These are phyloP conservation scores for Coprinellus micaceus DNA, from an alignment of 768 basidiomycete species.

Conservation along the genomic window DNA sequence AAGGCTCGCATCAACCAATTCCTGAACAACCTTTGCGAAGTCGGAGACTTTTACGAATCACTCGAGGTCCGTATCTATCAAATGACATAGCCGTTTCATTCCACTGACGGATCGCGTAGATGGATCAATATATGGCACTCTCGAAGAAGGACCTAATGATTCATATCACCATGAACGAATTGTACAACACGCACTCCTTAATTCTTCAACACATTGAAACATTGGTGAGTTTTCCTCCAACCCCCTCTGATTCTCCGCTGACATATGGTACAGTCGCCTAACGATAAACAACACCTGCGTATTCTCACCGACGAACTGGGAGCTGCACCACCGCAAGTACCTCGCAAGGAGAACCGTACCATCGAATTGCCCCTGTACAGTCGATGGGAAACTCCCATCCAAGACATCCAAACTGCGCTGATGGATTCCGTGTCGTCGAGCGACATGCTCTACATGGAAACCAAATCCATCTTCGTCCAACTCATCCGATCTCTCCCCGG, in stretches of 20 bases:
- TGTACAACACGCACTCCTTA: conserved; percentile 98
- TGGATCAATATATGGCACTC: conserved; percentile 99
- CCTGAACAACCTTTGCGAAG: conserved; percentile 94
- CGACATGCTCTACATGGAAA: conserved; percentile 99
- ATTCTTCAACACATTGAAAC: conserved; percentile 94
- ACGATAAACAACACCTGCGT: conserved; percentile 95
- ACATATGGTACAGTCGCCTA: conserved; percentile 66
- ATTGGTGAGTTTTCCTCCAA: conserved; percentile 53
- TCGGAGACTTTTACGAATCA: conserved; percentile 98
- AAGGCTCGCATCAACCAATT: conserved; percentile 97
- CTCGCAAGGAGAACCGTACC: conserved; percentile 95
- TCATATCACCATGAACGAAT: conserved; percentile 96
- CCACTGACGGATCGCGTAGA: conserved; percentile 42
- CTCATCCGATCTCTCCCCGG: conserved; percentile 92
- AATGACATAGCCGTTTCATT: background rate
- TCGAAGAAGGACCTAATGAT: conserved; percentile 99
- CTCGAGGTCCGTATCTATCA: conserved; percentile 68
- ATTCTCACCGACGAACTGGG: conserved; percentile 97
- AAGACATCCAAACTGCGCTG: conserved; percentile 93
- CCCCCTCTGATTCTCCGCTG: conserved; percentile 1
- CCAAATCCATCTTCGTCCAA: conserved; percentile 98
- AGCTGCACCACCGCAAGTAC: conserved; percentile 88
- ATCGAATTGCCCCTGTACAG: conserved; percentile 91
- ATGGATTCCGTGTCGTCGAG: conserved; percentile 97
- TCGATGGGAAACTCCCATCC: conserved; percentile 99